Evolutionary conservation across 768 basidiomycete species (phyloP).

Genomic region (Termitomyces sp.): DNA sequence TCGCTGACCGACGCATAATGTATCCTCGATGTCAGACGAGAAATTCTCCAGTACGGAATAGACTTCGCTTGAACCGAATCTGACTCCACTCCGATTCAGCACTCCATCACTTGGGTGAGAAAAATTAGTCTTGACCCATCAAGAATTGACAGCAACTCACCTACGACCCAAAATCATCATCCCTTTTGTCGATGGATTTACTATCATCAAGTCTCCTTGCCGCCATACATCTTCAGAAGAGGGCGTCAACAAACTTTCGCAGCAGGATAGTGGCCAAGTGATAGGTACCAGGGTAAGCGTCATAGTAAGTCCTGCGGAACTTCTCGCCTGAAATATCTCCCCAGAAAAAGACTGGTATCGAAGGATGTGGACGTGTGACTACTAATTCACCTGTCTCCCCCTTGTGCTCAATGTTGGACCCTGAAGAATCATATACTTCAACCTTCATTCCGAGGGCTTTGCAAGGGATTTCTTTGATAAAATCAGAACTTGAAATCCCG

Average conservation of each 20-base stretch:
- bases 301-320: constrained; percentile 55
- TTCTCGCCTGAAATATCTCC: constrained; percentile 52
- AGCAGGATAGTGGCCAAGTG: background rate
- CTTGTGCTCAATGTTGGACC: constrained; percentile 41
- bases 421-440: constrained; percentile 46
- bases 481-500: background rate
- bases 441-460: constrained; percentile 59
- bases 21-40: constrained; percentile 49
- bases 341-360: constrained; percentile 59
- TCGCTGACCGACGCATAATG: constrained; percentile 65
- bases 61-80: constrained; percentile 76
- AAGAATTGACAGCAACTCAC: constrained; percentile 18
- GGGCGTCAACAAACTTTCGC: background rate
- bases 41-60: constrained; percentile 62
- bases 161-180: constrained; percentile 57
- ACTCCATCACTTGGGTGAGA: constrained; percentile 49
- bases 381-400: constrained; percentile 52
- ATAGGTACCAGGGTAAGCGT: constrained; percentile 45
- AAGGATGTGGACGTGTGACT: constrained; percentile 62
- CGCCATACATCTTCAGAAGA: constrained; percentile 44
- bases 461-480: constrained; percentile 47
- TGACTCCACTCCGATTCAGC: constrained; percentile 70
- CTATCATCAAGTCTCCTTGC: constrained; percentile 61
- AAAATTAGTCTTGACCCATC: background rate
- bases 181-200: constrained; percentile 55